phyloP scores from a whole-genome alignment of 1,139 yeast genomes.

The Blastobotrys petasosporus region DNA sequence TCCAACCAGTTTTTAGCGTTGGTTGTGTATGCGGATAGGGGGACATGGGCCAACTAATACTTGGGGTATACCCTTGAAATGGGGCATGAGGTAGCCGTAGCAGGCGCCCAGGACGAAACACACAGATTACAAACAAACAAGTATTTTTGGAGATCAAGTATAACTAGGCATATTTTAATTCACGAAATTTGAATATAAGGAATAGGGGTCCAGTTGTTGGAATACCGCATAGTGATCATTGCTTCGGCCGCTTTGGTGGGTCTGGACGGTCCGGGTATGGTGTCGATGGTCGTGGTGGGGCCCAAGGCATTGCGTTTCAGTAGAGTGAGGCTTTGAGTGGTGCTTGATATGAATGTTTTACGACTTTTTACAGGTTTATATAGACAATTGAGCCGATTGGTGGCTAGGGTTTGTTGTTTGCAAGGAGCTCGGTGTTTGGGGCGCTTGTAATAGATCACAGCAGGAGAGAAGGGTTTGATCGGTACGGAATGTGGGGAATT shows the following conservation, averaged over 20 bases:
- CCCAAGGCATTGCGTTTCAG: background rate
- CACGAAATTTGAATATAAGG: background rate
- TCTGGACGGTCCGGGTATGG: background rate
- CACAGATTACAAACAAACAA: background rate
- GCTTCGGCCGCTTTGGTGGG: background rate
- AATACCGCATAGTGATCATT: no score
- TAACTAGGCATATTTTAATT: background rate
- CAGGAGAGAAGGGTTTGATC: no score
- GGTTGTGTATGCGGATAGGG: no score
- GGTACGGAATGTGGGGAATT: no score
- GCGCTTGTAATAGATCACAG: no score
- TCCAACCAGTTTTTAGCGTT: no score
- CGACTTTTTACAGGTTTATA: background rate
- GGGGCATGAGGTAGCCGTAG: no score
- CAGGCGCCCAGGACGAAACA: background rate
- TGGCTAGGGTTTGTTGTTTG: no score
- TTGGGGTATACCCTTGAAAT: no score
- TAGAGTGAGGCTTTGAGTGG: background rate
- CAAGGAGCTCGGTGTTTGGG: no score
- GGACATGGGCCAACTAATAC: no score
- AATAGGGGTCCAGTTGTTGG: no score
- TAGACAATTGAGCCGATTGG: background rate
- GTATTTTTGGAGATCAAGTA: background rate
- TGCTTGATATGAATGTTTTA: background rate
- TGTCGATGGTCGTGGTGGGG: slow-evolving; percentile 1